phyloP scores from a whole-genome alignment of 345 rosid species.

The Syzygium aqueum region DNA sequence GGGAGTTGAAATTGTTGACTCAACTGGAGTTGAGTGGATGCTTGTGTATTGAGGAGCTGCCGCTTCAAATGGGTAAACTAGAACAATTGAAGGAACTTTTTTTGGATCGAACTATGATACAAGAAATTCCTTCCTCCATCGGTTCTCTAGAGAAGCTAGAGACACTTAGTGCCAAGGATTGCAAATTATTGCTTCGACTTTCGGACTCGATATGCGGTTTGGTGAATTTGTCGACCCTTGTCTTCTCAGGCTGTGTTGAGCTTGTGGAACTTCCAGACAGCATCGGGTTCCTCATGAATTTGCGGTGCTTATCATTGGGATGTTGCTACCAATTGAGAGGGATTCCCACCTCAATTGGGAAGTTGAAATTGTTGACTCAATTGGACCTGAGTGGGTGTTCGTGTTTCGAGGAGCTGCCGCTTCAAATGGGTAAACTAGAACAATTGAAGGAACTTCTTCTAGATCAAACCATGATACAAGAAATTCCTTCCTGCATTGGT shows the following conservation, averaged over 20 bases:
- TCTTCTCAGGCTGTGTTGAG: neutral
- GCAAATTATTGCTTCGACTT: neutral
- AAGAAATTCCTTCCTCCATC: neutral
- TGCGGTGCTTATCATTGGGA: neutral
- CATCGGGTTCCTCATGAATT: neutral
- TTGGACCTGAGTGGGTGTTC: neutral
- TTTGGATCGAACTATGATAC: neutral
- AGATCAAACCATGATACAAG: neutral
- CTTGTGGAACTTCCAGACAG: neutral
- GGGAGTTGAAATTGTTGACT: no score
- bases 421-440: neutral
- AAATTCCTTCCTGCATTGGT: neutral
- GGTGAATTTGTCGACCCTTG: neutral
- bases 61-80: neutral
- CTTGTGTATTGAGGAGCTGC: neutral
- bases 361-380: neutral
- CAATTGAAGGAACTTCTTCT: neutral
- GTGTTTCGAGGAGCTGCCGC: neutral
- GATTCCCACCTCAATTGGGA: neutral
- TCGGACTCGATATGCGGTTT: neutral
- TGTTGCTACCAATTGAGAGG: neutral
- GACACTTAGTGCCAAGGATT: neutral
- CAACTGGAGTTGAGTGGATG: neutral
- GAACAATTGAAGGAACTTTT: neutral
- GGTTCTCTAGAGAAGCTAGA: neutral